These are phyloP conservation scores for Populus ilicifolia DNA, from an alignment of 345 rosid genomes.

Conservation along the genomic window DNA sequence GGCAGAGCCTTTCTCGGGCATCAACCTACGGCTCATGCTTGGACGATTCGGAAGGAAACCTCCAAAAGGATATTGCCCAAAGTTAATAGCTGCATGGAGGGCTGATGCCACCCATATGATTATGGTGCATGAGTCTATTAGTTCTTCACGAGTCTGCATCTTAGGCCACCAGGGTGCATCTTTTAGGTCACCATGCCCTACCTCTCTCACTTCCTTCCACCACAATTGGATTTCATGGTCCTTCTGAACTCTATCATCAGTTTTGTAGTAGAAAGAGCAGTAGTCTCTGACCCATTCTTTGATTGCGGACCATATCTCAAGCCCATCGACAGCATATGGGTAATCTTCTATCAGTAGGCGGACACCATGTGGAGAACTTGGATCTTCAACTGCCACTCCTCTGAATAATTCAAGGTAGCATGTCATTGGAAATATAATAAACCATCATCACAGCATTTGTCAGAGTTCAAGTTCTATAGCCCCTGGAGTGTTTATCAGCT, in stretches of 20 bases:
- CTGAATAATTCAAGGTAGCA: slow-evolving; percentile 12
- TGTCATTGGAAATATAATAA: not conserved
- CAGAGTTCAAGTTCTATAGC: not conserved
- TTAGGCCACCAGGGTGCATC: slow-evolving; percentile 44
- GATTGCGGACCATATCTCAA: slow-evolving; percentile 46
- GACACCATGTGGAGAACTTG: slow-evolving; percentile 29
- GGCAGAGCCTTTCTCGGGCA: slow-evolving; percentile 31
- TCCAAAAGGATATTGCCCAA: slow-evolving; percentile 43
- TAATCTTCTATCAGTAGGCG: slow-evolving; percentile 33
- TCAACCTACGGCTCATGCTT: slow-evolving; percentile 36
- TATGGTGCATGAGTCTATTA: slow-evolving; percentile 35
- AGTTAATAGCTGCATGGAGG: slow-evolving; percentile 45
- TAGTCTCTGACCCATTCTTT: slow-evolving; percentile 40
- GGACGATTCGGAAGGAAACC: slow-evolving; percentile 48
- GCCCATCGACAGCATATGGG: slow-evolving; percentile 51
- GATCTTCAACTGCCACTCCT: slow-evolving; percentile 42
- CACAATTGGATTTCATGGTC: slow-evolving; percentile 41
- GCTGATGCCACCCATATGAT: slow-evolving; percentile 46
- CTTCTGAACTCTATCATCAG: slow-evolving; percentile 22
- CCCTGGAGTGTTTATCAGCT: not conserved
- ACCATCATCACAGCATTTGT: too few relatives aligned
- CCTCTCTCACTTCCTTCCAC: slow-evolving; percentile 42
- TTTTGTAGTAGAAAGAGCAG: slow-evolving; percentile 36
- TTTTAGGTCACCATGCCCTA: slow-evolving; percentile 43
- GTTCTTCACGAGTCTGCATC: slow-evolving; percentile 32